Evolutionary conservation across 371 early-diverging fungal species (phyloP).

Genomic region (Massospora cicadina): DNA sequence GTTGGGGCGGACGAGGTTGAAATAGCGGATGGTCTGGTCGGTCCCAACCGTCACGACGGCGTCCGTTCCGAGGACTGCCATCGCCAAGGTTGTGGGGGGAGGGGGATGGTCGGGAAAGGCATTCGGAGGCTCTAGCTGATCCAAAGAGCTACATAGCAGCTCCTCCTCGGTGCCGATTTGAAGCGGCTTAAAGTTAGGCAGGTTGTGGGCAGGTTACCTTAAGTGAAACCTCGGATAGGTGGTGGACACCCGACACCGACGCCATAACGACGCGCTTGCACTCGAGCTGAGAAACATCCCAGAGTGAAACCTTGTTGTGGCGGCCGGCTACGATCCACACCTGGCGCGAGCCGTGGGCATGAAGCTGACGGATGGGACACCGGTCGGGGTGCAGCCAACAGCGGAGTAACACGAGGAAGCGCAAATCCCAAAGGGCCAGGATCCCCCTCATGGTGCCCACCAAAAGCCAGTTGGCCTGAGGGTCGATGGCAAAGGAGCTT

Average conservation of each 20-base stretch:
- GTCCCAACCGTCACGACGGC: conserved; percentile 63
- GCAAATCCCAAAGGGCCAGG: conserved; percentile 61
- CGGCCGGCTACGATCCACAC: conserved; percentile 43
- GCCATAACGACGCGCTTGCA: conserved; percentile 55
- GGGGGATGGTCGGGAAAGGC: not conserved
- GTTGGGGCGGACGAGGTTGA: conserved; percentile 33
- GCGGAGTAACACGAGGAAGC: conserved; percentile 57
- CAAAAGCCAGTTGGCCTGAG: conserved; percentile 40
- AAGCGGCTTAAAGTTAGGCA: conserved; percentile 23
- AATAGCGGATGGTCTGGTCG: conserved; percentile 66
- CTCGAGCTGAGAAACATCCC: conserved; percentile 53
- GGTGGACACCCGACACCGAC: conserved; percentile 13
- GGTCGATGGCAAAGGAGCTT: conserved; percentile 51
- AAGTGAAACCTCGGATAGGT: not conserved
- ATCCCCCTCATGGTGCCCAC: conserved; percentile 72
- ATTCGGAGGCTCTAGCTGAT: conserved; percentile 2
- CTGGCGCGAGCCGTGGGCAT: conserved; percentile 13
- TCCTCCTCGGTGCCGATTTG: not conserved
- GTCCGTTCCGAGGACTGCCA: conserved; percentile 28
- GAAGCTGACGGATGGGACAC: conserved; percentile 40
- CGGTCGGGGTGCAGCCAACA: conserved; percentile 66
- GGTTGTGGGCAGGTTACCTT: not conserved
- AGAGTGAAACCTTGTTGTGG: conserved; percentile 62
- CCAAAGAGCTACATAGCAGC: not conserved
- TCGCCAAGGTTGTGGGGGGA: conserved; percentile 14